Evolutionary conservation across 2,329 filamentous ascomycete species (phyloP).

Genomic region (Lojkania enalia): DNA sequence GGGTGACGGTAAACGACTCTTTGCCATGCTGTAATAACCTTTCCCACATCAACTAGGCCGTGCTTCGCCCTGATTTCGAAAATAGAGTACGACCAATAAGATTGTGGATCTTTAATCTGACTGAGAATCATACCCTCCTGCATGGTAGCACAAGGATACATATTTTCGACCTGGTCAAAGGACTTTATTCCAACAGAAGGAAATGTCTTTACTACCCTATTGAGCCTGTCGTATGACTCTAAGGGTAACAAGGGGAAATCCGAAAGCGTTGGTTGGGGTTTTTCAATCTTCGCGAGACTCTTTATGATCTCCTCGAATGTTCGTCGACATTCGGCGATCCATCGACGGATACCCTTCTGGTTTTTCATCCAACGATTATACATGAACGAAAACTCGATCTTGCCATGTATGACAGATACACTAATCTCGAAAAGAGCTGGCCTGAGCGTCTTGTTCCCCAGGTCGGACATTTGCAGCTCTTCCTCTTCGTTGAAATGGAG

Average conservation of each 20-base stretch:
- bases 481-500: slow-evolving; percentile 31
- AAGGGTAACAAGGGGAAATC: slow-evolving; percentile 39
- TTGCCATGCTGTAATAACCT: slow-evolving; percentile 32
- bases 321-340: slow-evolving; percentile 38
- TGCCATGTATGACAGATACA: slow-evolving; percentile 24
- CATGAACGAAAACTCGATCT: slow-evolving; percentile 37
- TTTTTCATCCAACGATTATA: slow-evolving; percentile 40
- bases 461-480: slow-evolving; percentile 29
- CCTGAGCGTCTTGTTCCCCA: slow-evolving; percentile 28
- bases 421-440: slow-evolving; percentile 40
- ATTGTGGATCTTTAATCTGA: slow-evolving; percentile 35
- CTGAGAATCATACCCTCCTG: slow-evolving; percentile 41
- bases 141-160: slow-evolving; percentile 39
- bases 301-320: slow-evolving; percentile 36
- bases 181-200: slow-evolving; percentile 25
- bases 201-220: slow-evolving; percentile 33
- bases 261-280: slow-evolving; percentile 33
- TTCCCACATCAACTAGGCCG: slow-evolving; percentile 25
- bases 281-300: slow-evolving; percentile 25
- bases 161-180: slow-evolving; percentile 33
- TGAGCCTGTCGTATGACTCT: slow-evolving; percentile 35
- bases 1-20: slow-evolving; percentile 39
- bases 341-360: slow-evolving; percentile 36
- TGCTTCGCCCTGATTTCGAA: slow-evolving; percentile 32
- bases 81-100: slow-evolving; percentile 35